Evolutionary conservation across 352 stramenopile species (phyloP), one percentile per base, ranked within the genome.

Genomic region (Phytophthora citrophthora): DNA sequence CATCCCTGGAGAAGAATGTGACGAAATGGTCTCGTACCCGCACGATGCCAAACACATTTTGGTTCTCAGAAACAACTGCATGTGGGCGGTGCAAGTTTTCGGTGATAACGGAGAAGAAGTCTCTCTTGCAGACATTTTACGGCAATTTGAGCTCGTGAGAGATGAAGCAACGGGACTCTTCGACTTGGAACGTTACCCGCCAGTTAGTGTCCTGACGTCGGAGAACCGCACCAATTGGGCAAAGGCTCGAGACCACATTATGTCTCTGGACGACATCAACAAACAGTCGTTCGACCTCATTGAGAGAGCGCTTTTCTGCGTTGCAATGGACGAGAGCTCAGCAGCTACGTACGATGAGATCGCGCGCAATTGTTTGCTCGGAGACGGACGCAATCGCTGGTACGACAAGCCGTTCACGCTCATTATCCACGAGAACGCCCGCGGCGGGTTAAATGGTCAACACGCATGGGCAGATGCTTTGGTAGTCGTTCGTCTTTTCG

Each of bases 391-490:
- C 61, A 99, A 99, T 81, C 94, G 97, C 61, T 99, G 94, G 91
- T 99, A 98, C 73, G 97, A 99, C 81, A 99, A 99, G 77, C 95
- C 94, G 11, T 94, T 99, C 66, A 97, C 98, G 71, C 65, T 99
- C 27, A 91, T 99, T 59, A 96, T 98, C 47, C 96, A 98, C 54
- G 86, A 96, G 32, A 99, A 99, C 73, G 96, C 93, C 36, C 98
- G 97, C 62, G 95, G 91, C 34, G 97, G 96, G 5, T 69, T 99
- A 60, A 90, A 98, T 45, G 95, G 94, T n/a, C 94, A 99, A 73
- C 97, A 99, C 74, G 93, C 90, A 32, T 99, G 98, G 96, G 98
- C 98, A 64, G 97, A 99, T 77, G 97, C 96, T 16, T 93, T 98
- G 62, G 94, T 98, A 32, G 89, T 98, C 4, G 91, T 99, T 20